Conservation (phyloP, 176 grass and related monocot genomes). For the Aegilops speltoides region DNA sequence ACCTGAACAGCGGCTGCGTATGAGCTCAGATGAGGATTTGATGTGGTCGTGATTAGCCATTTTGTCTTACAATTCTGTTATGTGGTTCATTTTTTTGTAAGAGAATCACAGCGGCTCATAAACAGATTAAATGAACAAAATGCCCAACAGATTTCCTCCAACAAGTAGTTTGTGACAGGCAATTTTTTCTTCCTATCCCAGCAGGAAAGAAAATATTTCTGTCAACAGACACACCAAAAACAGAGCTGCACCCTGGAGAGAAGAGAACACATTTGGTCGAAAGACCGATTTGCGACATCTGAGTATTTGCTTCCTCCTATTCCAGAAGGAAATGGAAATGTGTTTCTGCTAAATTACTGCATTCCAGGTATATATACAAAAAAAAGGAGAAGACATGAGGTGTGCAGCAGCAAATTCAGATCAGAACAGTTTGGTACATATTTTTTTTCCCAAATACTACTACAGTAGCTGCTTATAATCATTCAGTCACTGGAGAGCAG, state of each 20-base stretch:
- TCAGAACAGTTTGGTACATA: background rate
- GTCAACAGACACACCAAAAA: background rate
- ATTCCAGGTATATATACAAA: background rate
- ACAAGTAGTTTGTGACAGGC: background rate
- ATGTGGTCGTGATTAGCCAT: background rate
- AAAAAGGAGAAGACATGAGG: too few species aligned
- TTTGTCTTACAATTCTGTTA: background rate
- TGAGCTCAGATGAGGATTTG: constrained; percentile 38
- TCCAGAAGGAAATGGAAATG: background rate
- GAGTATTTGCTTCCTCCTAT: too few species aligned
- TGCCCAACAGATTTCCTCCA: background rate
- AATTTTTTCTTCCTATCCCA: background rate
- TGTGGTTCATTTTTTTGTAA: background rate
- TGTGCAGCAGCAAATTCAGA: background rate
- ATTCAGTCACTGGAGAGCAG: constrained; percentile 15
- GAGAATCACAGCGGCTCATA: background rate
- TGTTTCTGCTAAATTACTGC: background rate
- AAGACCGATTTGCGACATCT: background rate
- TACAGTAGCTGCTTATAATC: constrained; percentile 15
- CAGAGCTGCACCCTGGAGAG: background rate
- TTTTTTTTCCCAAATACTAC: background rate
- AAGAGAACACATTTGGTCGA: background rate
- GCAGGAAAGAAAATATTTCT: background rate
- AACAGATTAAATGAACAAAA: background rate
- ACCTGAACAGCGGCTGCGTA: constrained; percentile 62